Conservation (phyloP, 805 yeast genomes). For the Metahyphopichia silvanorum region DNA sequence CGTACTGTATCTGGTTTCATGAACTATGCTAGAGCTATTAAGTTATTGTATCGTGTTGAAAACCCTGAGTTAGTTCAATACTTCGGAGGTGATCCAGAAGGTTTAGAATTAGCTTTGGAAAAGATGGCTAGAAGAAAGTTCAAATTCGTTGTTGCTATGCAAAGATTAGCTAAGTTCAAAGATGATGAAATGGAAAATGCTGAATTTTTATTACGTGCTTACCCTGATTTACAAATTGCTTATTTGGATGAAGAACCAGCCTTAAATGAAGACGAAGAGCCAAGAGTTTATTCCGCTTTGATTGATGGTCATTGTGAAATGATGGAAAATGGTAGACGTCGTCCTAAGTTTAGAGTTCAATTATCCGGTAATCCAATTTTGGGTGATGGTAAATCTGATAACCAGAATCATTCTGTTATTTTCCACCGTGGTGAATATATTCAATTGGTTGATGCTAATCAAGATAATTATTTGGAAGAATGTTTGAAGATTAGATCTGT, state of each 20-base stretch:
- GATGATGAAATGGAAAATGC: constrained; percentile 57
- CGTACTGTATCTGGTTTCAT: constrained; percentile 47
- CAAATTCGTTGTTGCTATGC: constrained; percentile 65
- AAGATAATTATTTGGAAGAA: constrained; percentile 78
- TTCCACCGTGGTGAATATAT: constrained; percentile 79
- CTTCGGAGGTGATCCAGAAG: constrained; percentile 98
- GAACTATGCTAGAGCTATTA: constrained; percentile 47
- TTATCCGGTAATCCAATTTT: constrained; percentile 79
- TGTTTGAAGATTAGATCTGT: constrained; percentile 75
- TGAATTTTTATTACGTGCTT: constrained; percentile 58
- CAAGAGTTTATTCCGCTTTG: constrained; percentile 56
- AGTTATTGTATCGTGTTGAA: constrained; percentile 44
- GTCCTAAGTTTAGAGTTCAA: constrained; percentile 60
- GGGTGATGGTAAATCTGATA: constrained; percentile 85
- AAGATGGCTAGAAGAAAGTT: constrained; percentile 63
- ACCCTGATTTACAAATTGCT: constrained; percentile 65
- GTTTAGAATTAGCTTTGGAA: constrained; percentile 90
- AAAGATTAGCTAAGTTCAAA: constrained; percentile 50
- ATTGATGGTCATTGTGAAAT: constrained; percentile 71
- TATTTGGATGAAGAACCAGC: constrained; percentile 54
- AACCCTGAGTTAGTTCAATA: constrained; percentile 62
- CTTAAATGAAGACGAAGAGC: constrained; percentile 39
- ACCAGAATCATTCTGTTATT: constrained; percentile 72
- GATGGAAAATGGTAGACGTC: constrained; percentile 52
- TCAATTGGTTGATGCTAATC: constrained; percentile 81